Percentiles rank a stretch among this genome's conserved stretches.
Conservation (phyloP, 2,329 filamentous ascomycete species). For the Epichloe hybrida region DNA sequence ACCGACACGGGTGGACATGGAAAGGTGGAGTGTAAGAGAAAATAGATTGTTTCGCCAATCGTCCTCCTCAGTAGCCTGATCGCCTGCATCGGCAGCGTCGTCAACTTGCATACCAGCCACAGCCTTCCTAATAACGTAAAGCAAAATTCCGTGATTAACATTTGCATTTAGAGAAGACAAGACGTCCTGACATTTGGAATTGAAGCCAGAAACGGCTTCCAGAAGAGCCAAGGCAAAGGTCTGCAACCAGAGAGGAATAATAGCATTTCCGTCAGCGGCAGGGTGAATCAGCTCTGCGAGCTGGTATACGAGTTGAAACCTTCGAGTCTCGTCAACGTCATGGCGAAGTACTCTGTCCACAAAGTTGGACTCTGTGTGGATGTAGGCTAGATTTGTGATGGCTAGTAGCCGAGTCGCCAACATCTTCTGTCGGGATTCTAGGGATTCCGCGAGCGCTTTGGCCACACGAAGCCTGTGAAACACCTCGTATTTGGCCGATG, state of each 20-base stretch:
- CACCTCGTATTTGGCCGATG: constrained; percentile 66
- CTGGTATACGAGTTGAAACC: constrained; percentile 83
- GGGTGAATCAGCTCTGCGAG: constrained; percentile 85
- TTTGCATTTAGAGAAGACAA: constrained; percentile 86
- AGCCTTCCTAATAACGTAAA: constrained; percentile 84
- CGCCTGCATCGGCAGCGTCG: constrained; percentile 36
- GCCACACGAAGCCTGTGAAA: constrained; percentile 72
- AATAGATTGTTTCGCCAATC: constrained; percentile 88
- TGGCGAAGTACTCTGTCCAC: constrained; percentile 74
- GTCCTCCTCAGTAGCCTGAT: constrained; percentile 55
- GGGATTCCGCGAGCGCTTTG: constrained; percentile 59
- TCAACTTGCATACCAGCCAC: constrained; percentile 64
- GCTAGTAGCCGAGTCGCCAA: constrained; percentile 73
- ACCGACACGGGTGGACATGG: constrained; percentile 59
- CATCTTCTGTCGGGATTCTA: constrained; percentile 57
- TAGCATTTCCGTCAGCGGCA: constrained; percentile 51
- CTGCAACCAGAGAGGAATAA: constrained; percentile 64
- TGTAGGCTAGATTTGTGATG: constrained; percentile 81
- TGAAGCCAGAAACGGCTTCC: constrained; percentile 73
- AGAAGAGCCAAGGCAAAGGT: constrained; percentile 69
- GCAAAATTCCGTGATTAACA: constrained; percentile 88
- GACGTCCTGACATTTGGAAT: constrained; percentile 65
- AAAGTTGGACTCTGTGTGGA: constrained; percentile 72
- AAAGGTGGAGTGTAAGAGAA: constrained; percentile 70
- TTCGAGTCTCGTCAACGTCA: constrained; percentile 78